A percentile compares a stretch with the other conserved stretches of the same genome.
phyloP scores from a whole-genome alignment of 139 green algal species.

The Nannochloris sp. region DNA sequence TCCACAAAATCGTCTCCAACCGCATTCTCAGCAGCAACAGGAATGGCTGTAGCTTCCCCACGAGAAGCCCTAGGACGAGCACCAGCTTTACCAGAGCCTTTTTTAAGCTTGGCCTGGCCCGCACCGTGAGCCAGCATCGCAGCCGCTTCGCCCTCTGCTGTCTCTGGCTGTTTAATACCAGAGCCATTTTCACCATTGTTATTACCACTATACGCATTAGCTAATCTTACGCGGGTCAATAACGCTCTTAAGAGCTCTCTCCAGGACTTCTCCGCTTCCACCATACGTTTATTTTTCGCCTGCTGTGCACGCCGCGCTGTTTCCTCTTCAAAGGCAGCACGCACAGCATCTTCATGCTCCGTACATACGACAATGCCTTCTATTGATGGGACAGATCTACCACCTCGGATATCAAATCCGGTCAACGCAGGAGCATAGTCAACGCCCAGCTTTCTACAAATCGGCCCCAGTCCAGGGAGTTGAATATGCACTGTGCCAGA shows the following conservation, averaged over 20 bases:
- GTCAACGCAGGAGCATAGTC: slow-evolving; percentile 68
- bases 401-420: slow-evolving; percentile 64
- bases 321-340: slow-evolving; percentile 28
- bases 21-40: neutral
- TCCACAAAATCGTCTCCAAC: neutral
- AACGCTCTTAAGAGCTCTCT: slow-evolving; percentile 34
- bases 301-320: slow-evolving; percentile 29
- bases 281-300: slow-evolving; percentile 8
- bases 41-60: neutral
- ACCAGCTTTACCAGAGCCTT: neutral
- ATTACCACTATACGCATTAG: slow-evolving; percentile 29
- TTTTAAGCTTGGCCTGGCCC: neutral
- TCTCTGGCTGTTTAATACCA: neutral
- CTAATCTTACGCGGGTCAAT: slow-evolving; percentile 27
- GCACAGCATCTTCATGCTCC: slow-evolving; percentile 46
- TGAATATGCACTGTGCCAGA: slow-evolving; percentile 46
- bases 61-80: neutral
- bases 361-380: slow-evolving; percentile 75
- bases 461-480: slow-evolving; percentile 6
- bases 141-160: neutral
- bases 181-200: too few relatives aligned
- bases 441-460: slow-evolving; percentile 49
- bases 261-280: slow-evolving; percentile 42
- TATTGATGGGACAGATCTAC: slow-evolving; percentile 54
- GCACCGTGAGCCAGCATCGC: neutral